phyloP scores from a whole-genome alignment of 176 grass and related monocot species.

The Stipa capillata region DNA sequence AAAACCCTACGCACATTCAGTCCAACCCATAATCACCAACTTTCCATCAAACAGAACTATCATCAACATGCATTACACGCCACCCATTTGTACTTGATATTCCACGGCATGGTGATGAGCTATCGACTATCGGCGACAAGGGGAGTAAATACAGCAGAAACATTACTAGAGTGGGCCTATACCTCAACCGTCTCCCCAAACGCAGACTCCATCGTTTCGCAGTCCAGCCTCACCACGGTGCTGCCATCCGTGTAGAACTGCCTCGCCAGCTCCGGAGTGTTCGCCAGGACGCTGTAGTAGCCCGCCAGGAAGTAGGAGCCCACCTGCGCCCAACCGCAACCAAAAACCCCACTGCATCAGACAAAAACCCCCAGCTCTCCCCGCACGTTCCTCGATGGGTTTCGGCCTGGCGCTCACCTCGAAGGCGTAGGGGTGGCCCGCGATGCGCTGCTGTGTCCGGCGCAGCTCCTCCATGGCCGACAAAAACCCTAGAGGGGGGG shows the following conservation, averaged over 20 bases:
- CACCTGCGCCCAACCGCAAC: conserved; percentile 21
- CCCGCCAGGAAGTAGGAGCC: conserved; percentile 46
- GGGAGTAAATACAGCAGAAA: not conserved
- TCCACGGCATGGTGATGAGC: not conserved
- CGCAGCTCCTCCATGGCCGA: not conserved
- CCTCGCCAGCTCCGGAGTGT: conserved; percentile 26
- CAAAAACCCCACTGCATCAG: not conserved
- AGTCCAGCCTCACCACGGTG: conserved; percentile 39
- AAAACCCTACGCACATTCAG: not conserved
- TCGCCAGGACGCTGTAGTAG: conserved; percentile 58
- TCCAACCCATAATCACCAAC: not conserved
- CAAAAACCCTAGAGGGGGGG: conserved; percentile 22
- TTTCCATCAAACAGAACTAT: not conserved
- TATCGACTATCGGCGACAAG: not conserved
- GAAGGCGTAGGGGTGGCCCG: conserved; percentile 26
- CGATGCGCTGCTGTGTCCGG: conserved; percentile 2
- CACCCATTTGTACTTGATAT: not conserved
- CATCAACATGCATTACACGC: not conserved
- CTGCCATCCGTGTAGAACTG: conserved; percentile 56
- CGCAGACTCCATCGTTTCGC: conserved; percentile 28
- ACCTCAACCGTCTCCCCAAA: conserved; percentile 42
- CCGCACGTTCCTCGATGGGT: not conserved
- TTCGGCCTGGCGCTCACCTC: conserved; percentile 29
- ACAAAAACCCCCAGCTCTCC: conserved; percentile 1
- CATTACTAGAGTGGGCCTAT: not conserved